phyloP scores from a whole-genome alignment of 805 yeast genomes.

The Myxozyma vanderwaltii region DNA sequence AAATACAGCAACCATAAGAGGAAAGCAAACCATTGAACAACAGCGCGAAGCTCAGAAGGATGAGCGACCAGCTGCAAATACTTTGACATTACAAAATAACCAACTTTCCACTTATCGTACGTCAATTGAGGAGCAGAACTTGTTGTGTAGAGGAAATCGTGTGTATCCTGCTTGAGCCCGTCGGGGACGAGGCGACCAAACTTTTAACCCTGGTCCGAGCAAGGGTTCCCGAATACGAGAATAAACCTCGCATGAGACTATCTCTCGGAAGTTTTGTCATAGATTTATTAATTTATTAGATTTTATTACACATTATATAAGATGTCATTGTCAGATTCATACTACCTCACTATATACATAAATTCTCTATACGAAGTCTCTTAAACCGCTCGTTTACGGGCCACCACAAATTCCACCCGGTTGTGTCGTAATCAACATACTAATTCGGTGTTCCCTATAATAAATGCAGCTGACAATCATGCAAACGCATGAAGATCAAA shows the following conservation, averaged over 20 bases:
- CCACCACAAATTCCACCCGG: no score
- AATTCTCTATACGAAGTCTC: no score
- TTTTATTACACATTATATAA: no score
- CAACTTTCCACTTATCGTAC: background rate
- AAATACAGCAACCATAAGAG: background rate
- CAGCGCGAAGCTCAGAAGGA: constrained; percentile 73
- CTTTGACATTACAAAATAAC: constrained; percentile 26
- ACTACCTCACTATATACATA: no score
- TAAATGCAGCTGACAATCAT: no score
- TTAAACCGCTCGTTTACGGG: no score
- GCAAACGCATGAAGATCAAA: background rate
- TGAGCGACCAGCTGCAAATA: constrained; percentile 52
- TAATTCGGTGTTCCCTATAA: no score
- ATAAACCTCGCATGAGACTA: background rate
- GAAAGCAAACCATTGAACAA: constrained; percentile 55
- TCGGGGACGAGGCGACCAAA: background rate
- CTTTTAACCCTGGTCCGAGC: background rate
- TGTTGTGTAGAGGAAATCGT: background rate
- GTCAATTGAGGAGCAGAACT: background rate
- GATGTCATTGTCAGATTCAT: no score
- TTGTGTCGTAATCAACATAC: no score
- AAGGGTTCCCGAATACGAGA: constrained; percentile 5
- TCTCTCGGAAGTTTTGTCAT: background rate
- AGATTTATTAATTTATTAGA: no score
- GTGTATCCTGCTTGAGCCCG: no score